Evolutionary conservation across 257 asterid genomes (phyloP).

Genomic region (Galeopsis tetrahit): DNA sequence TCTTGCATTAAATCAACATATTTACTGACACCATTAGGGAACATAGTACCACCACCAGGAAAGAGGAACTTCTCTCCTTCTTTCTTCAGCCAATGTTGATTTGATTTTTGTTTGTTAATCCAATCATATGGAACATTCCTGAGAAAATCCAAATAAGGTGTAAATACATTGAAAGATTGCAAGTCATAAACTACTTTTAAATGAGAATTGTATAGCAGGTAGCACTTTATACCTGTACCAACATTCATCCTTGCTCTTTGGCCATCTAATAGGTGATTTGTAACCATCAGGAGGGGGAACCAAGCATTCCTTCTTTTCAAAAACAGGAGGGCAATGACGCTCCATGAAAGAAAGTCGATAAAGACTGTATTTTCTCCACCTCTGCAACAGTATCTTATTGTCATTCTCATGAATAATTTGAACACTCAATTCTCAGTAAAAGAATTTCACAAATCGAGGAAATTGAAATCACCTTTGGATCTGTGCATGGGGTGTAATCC

Average conservation of each 20-base stretch:
- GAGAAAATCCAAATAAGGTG: constrained; percentile 26
- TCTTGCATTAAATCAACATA: constrained; percentile 86
- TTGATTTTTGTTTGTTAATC: constrained; percentile 94
- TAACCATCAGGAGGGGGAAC: constrained; percentile 88
- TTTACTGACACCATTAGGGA: constrained; percentile 85
- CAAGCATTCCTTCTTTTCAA: constrained; percentile 76
- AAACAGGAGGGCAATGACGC: constrained; percentile 85
- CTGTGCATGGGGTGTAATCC: constrained; percentile 99
- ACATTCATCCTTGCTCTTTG: constrained; percentile 79
- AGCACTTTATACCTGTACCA: constrained; percentile 73
- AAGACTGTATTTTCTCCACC: constrained; percentile 68
- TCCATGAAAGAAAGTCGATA: constrained; percentile 78
- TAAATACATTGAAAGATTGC: neutral
- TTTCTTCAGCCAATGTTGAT: constrained; percentile 94
- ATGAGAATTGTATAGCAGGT: neutral
- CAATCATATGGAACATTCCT: constrained; percentile 97
- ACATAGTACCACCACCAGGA: constrained; percentile 99
- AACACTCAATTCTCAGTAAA: neutral
- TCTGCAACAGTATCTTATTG: constrained; percentile 45
- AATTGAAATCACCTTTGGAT: constrained; percentile 68
- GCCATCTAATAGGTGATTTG: constrained; percentile 78
- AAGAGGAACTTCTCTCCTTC: constrained; percentile 93
- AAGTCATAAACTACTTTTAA: constrained; percentile 7
- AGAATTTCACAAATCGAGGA: neutral
- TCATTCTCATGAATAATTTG: constrained; percentile 22